A percentile compares a stretch with the other conserved stretches of the same genome.
Conservation (phyloP, 495 filamentous ascomycete species). For the Rusavskia elegans region DNA sequence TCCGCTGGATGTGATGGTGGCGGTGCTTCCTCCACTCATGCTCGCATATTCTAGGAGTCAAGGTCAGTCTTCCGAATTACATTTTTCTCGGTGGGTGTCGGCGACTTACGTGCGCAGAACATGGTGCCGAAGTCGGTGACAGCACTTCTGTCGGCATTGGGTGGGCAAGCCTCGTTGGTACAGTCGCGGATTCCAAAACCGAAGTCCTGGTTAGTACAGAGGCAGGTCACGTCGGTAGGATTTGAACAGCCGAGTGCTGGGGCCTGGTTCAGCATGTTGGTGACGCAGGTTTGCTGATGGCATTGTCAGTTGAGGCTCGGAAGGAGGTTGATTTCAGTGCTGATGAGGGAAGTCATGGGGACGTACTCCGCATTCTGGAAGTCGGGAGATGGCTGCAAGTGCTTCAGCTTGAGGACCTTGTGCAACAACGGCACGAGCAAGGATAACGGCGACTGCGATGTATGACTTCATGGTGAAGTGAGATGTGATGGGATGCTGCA, state of each 20-base stretch:
- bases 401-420: slow-evolving; percentile 6
- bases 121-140: slow-evolving; percentile 8
- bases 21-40: slow-evolving; percentile 10
- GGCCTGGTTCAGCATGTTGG: slow-evolving; percentile 55
- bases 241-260: slow-evolving; percentile 38
- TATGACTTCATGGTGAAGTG: slow-evolving; percentile 7
- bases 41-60: background rate
- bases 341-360: background rate
- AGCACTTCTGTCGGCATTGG: background rate
- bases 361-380: slow-evolving; percentile 14
- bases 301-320: background rate
- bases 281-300: slow-evolving; percentile 39
- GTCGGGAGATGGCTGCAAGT: slow-evolving; percentile 1
- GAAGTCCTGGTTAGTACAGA: slow-evolving; percentile 56
- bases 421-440: slow-evolving; percentile 7
- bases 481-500: background rate
- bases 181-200: slow-evolving; percentile 67
- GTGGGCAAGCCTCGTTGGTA: slow-evolving; percentile 45
- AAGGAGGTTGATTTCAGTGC: background rate
- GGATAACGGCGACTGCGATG: slow-evolving; percentile 7
- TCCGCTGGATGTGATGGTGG: slow-evolving; percentile 10
- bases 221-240: slow-evolving; percentile 40
- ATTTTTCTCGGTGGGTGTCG: slow-evolving; percentile 12
- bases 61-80: slow-evolving; percentile 7
- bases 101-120: slow-evolving; percentile 17